Conservation (phyloP, 768 basidiomycete species). For the Lactifluus rugatus region DNA sequence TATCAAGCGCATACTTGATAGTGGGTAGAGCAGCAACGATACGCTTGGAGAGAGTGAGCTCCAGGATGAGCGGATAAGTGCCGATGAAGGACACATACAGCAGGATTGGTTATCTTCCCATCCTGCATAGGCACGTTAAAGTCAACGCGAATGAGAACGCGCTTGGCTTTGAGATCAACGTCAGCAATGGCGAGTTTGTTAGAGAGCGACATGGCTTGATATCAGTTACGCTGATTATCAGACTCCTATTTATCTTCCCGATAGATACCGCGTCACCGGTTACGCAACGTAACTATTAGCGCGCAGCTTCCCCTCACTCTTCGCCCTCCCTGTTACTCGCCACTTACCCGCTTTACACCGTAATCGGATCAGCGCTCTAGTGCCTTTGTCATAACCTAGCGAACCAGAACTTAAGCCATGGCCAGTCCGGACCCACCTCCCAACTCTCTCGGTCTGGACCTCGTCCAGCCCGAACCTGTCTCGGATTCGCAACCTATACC, state of each 20-base stretch:
- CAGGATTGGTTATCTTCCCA: conserved; percentile 91
- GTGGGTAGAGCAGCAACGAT: conserved; percentile 96
- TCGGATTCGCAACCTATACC: conserved; percentile 27
- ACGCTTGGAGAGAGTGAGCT: conserved; percentile 43
- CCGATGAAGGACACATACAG: conserved; percentile 45
- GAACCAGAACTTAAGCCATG: conserved; percentile 10
- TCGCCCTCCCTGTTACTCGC: neutral
- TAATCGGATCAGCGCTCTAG: conserved; percentile 6
- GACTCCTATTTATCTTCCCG: conserved; percentile 3
- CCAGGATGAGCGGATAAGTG: conserved; percentile 6
- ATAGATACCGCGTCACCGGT: neutral
- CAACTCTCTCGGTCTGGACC: conserved; percentile 67
- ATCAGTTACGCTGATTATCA: neutral
- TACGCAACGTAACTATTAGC: neutral
- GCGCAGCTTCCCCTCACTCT: neutral
- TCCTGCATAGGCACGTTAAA: conserved; percentile 92
- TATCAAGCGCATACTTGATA: conserved; percentile 83
- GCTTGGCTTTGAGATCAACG: conserved; percentile 76
- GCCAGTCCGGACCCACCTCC: conserved; percentile 28
- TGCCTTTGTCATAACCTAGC: conserved; percentile 25
- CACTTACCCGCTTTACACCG: conserved; percentile 7
- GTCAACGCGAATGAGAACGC: conserved; percentile 90
- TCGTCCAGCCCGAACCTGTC: conserved; percentile 34
- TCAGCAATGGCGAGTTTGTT: conserved; percentile 93
- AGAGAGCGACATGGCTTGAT: conserved; percentile 69